Percentiles rank a stretch among this genome's conserved stretches.
Conservation (phyloP, 192 early-diverging fungal genomes). For the Neocallimastix lanati region DNA sequence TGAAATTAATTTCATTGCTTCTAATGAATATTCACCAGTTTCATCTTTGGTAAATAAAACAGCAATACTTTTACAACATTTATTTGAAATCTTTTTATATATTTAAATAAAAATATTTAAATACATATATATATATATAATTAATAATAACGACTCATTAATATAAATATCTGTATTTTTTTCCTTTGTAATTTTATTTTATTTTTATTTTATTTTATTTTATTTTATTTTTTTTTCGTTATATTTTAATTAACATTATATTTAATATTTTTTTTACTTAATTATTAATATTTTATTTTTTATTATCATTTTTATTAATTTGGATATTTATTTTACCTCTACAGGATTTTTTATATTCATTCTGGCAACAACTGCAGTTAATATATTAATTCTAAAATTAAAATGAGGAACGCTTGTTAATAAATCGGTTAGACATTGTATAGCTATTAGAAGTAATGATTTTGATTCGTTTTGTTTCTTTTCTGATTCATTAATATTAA, state of each 20-base stretch:
- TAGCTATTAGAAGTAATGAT: slow-evolving; percentile 25
- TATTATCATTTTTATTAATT: no score
- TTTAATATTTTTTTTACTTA: no score
- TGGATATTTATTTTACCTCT: slow-evolving; percentile 3
- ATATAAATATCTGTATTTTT: no score
- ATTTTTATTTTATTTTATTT: no score
- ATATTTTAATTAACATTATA: no score
- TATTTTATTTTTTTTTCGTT: no score
- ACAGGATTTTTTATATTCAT: slow-evolving; percentile 43
- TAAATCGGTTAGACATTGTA: slow-evolving; percentile 68
- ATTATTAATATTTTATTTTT: no score
- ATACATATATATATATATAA: no score
- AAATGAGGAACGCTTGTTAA: slow-evolving; percentile 73
- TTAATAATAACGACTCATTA: no score
- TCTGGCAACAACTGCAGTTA: slow-evolving; percentile 61
- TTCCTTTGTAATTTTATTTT: no score
- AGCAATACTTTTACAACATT: slow-evolving; percentile 57
- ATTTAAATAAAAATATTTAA: no score
- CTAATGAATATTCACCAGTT: slow-evolving; percentile 65
- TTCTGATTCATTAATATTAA: background rate
- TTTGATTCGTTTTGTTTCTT: slow-evolving; percentile 2
- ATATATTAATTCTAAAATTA: slow-evolving; percentile 82
- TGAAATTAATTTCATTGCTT: slow-evolving; percentile 68
- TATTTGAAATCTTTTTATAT: slow-evolving; percentile 19
- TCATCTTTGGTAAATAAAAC: slow-evolving; percentile 68